Base-by-base conservation (phyloP, 2,329 filamentous ascomycete species). In the Ascocoryne sarcoides region DNA sequence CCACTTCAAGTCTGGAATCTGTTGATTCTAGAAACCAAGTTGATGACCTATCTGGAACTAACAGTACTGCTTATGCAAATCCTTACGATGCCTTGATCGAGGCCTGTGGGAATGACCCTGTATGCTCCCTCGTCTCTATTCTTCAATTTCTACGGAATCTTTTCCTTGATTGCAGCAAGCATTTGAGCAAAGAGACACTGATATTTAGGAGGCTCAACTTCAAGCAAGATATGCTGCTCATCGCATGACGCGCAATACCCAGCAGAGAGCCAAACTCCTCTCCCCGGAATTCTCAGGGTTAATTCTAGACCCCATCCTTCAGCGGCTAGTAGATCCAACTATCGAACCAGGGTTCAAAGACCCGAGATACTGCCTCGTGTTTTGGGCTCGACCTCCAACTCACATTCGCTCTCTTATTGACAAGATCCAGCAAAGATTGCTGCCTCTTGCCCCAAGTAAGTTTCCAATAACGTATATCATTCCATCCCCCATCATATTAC, bases 381-480 rank as follows among this genome's bases (percentile, higher is more conserved):
- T 95, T 57, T 95, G 88, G 87, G 86, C 84, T 3, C 72, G 89
- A 5, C 90, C 90, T 12, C 84, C 89, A 1, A 64, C 75, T 33
- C 76, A 82, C 50, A 69, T 95, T 14, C 69, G 82, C 33, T 64
- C 71, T 15, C 64, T 96, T 43, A 76, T 90, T 2, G 62, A 66
- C 2, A 71, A 73, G 42, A 64, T 95, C 20, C 90, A 95, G 61
- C 61, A 70, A 36, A 71, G 76, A 53, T 65, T 93, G 35, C 67
- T 69, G 42, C 63, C 69, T 15, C 71, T 76, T 15, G 80, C 81
- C 10, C 84, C 86, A 26, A 74, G 87, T 92, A 66, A 60, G 80
- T 67, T 16, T 32, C 14, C n/a, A 20, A 26, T n/a, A n/a, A n/a
- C n/a, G n/a, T n/a, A n/a, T n/a, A n/a, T n/a, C n/a, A n/a, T n/a